These are phyloP conservation scores for Aspergillus sparsus DNA, from an alignment of 495 filamentous ascomycete genomes.

Conservation along the genomic window DNA sequence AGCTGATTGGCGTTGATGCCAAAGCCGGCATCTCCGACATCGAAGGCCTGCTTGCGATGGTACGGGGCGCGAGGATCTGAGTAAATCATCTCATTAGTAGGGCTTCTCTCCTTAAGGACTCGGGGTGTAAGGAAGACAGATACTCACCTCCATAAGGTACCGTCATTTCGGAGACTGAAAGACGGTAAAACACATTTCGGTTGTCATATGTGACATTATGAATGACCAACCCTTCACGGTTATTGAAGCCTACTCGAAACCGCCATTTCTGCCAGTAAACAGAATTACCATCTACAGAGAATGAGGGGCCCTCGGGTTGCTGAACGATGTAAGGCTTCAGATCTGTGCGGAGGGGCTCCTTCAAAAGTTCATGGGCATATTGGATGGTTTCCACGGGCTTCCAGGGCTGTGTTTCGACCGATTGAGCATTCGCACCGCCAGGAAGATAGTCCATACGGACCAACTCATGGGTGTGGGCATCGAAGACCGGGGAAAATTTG, in stretches of 20 bases:
- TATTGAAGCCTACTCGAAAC: slow-evolving; percentile 66
- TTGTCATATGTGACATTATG: slow-evolving; percentile 69
- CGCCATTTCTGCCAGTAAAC: slow-evolving; percentile 70
- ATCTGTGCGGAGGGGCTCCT: slow-evolving; percentile 50
- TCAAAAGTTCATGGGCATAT: slow-evolving; percentile 44
- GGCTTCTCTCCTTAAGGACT: background rate
- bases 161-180: slow-evolving; percentile 74
- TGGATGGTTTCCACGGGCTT: slow-evolving; percentile 59
- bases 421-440: slow-evolving; percentile 35
- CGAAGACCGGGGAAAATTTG: slow-evolving; percentile 75
- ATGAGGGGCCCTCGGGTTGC: slow-evolving; percentile 77
- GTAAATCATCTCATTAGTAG: slow-evolving; percentile 27
- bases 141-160: slow-evolving; percentile 55
- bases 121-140: background rate
- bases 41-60: slow-evolving; percentile 69
- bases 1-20: slow-evolving; percentile 68
- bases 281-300: slow-evolving; percentile 52
- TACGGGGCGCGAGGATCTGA: slow-evolving; percentile 65
- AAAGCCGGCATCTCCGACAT: slow-evolving; percentile 68
- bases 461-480: slow-evolving; percentile 63
- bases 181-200: slow-evolving; percentile 66
- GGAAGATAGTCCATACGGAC: slow-evolving; percentile 55
- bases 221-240: slow-evolving; percentile 62
- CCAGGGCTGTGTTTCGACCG: slow-evolving; percentile 38
- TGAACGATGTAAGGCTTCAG: slow-evolving; percentile 75